phyloP scores from a whole-genome alignment of 768 basidiomycete species.

The Termitomyces sp. region DNA sequence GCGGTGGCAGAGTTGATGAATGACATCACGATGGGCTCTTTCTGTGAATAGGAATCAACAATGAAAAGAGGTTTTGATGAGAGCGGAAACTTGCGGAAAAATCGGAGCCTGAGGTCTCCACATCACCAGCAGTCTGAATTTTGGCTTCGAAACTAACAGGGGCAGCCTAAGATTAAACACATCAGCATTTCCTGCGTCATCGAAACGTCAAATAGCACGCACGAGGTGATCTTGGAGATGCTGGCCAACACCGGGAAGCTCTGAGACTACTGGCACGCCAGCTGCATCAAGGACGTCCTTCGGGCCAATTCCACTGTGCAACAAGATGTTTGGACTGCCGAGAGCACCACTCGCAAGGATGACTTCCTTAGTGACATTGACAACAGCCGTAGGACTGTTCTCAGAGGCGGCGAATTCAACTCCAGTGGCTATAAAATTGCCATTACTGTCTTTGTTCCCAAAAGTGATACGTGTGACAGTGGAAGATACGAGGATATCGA shows the following conservation, averaged over 20 bases:
- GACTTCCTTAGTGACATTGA: conserved; percentile 39
- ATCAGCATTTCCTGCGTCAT: not conserved
- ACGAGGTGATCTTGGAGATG: conserved; percentile 48
- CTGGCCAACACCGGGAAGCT: conserved; percentile 56
- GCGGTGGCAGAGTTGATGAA: conserved; percentile 61
- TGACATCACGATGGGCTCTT: conserved; percentile 36
- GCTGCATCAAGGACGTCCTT: conserved; percentile 40
- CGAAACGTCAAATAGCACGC: not conserved
- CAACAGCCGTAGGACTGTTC: conserved; percentile 2
- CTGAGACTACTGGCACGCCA: conserved; percentile 36
- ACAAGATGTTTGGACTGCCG: conserved; percentile 48
- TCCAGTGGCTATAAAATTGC: conserved; percentile 39
- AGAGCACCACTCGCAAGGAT: conserved; percentile 38
- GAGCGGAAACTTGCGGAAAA: conserved; percentile 22
- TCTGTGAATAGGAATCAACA: conserved; percentile 9
- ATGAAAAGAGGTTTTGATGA: not conserved
- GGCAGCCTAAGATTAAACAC: conserved; percentile 3
- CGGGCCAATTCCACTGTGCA: conserved; percentile 56
- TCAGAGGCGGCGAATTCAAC: conserved; percentile 39
- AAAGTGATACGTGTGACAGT: conserved; percentile 55
- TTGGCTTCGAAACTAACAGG: conserved; percentile 11
- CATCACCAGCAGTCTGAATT: conserved; percentile 28
- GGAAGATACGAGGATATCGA: conserved; percentile 54
- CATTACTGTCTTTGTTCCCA: conserved; percentile 20
- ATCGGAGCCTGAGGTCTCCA: conserved; percentile 20